Conservation (phyloP, 202 grass and related monocot genomes). For the Cymbopogon flexuosus region DNA sequence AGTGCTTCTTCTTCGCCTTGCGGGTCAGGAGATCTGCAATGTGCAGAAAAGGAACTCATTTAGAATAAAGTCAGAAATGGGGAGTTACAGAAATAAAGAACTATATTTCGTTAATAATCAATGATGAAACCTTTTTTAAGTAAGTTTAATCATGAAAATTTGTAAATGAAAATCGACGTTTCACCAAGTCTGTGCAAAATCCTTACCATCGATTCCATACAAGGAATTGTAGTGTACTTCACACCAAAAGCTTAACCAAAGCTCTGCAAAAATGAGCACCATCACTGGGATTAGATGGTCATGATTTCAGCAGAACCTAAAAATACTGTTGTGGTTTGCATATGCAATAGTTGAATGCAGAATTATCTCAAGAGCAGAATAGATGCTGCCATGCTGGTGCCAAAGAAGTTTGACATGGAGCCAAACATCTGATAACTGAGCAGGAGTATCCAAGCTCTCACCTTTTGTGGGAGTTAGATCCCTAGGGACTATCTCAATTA, state of each 20-base stretch:
- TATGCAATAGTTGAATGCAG: not conserved
- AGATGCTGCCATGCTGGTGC: not conserved
- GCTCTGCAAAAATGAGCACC: constrained; percentile 42
- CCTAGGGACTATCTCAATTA: constrained; percentile 93
- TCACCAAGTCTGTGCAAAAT: not conserved
- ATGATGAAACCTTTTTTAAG: not conserved
- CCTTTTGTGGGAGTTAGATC: constrained; percentile 77
- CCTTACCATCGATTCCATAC: constrained; percentile 75
- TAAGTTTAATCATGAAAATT: not conserved
- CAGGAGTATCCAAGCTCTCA: constrained; percentile 23
- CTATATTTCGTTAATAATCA: not conserved
- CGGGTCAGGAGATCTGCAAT: constrained; percentile 66
- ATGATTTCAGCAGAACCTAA: not conserved
- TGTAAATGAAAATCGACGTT: not conserved
- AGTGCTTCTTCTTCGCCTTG: constrained; percentile 78
- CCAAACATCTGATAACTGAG: not conserved
- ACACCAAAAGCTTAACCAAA: constrained; percentile 97
- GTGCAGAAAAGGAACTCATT: not conserved
- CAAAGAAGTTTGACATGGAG: not conserved
- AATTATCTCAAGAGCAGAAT: not conserved
- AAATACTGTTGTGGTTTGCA: not conserved
- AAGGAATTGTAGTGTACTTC: constrained; percentile 99
- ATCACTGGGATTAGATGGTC: constrained; percentile 23
- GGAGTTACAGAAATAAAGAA: not conserved
- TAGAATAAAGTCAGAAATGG: not conserved